Percentiles rank a stretch among this genome's conserved stretches.
These are phyloP conservation scores for Populus hybrid DNA, from an alignment of 441 rosid genomes.

Conservation along the genomic window DNA sequence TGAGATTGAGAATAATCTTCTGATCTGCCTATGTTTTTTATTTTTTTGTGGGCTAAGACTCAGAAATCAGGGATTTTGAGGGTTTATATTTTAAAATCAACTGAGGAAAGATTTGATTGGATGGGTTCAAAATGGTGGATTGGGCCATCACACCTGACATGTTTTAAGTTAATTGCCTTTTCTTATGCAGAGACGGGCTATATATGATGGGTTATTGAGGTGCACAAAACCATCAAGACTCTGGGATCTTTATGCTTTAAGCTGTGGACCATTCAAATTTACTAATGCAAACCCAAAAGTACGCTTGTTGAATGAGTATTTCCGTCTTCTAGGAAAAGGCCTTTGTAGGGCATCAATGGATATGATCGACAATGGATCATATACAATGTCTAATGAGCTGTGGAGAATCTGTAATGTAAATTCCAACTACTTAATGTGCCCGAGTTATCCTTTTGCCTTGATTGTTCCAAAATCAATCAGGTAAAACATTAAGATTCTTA, in stretches of 20 bases:
- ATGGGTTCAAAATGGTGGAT: background rate
- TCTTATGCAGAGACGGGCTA: conserved; percentile 62
- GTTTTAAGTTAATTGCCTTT: background rate
- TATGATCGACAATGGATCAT: conserved; percentile 79
- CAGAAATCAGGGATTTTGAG: background rate
- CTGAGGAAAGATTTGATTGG: background rate
- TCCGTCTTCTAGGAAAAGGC: conserved; percentile 78
- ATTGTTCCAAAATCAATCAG: conserved; percentile 82
- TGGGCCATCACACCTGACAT: background rate
- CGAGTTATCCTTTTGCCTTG: conserved; percentile 89
- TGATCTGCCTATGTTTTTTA: background rate
- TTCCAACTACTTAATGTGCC: conserved; percentile 65
- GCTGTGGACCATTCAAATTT: conserved; percentile 72
- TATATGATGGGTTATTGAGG: conserved; percentile 62
- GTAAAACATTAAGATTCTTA: conserved; percentile 40
- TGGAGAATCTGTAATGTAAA: conserved; percentile 88
- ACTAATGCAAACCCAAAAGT: conserved; percentile 69
- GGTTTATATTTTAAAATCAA: background rate
- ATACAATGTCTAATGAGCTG: conserved; percentile 62
- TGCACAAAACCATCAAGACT: conserved; percentile 63
- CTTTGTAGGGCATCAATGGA: conserved; percentile 54
- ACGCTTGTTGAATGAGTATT: conserved; percentile 90
- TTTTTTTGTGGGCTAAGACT: background rate
- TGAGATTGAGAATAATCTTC: background rate
- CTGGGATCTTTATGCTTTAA: conserved; percentile 89